Base-by-base conservation (phyloP, 371 early-diverging fungal genomes). In the Conidiobolus incongruus region DNA sequence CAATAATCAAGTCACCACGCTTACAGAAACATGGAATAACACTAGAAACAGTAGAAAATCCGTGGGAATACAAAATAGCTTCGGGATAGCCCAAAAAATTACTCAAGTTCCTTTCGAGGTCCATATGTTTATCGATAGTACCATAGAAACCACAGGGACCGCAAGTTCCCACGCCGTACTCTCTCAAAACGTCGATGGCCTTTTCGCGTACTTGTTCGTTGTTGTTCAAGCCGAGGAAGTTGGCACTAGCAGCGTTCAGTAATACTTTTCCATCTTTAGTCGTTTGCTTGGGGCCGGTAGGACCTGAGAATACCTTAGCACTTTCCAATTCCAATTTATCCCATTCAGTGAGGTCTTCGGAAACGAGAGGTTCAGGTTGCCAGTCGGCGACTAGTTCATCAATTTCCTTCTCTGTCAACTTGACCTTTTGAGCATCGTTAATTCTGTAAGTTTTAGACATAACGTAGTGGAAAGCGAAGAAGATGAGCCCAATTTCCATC, bases 71-170 rank as follows among this genome's bases (percentile, higher is more conserved):
- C 40, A 99, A 75, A 45, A 98, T 93, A n/a, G 94, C 76, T 16
- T 68, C 69, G 39, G 91, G 89, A 32, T 77, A 75, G 2, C 91
- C 91, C 31, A 98, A 57, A 48, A 92, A 87, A 7, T 66, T 59
- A 2, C 95, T 86, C 45, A 99, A 60, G 35, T 78, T 75, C 43
- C 71, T 69, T 62, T 99, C 99, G 33, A 99, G 66, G 38, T 91
- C 77, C 68, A 94, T 76, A 54, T 99, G 99, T 22, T 43, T 54
- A 66, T 66, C 75, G 31, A 91, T 58, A 3, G 99, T 98, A 45
- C 99, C 99, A 60, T 98, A 99, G 59, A 99, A 99, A n/a, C 99
- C 99, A 4, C 94, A 84, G 4, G 99, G 99, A 11, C 89, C 93
- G 57, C 99, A 99, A 1, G 98, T 81, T 17, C 99, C 99, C 24